These are phyloP conservation scores for Bassia scoparia DNA, from an alignment of 148 eudicot species.

Conservation along the genomic window DNA sequence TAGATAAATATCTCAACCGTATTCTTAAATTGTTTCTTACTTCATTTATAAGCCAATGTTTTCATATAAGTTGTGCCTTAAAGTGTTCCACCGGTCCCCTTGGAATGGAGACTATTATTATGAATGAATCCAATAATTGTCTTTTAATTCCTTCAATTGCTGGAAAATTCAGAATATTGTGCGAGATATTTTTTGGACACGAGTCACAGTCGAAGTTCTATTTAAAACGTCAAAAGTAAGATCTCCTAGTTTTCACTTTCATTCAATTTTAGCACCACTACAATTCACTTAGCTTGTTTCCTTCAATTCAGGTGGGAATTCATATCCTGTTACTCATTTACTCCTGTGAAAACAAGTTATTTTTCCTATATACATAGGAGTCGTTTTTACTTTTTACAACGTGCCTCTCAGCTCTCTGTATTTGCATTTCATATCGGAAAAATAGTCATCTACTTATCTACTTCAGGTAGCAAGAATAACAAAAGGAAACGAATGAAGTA, in stretches of 20 bases:
- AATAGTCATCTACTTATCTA: too few relatives aligned
- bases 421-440: too few relatives aligned
- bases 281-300: too few relatives aligned
- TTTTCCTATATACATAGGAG: too few relatives aligned
- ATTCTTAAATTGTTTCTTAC: not conserved
- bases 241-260: not conserved
- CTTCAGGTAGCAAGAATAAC: too few relatives aligned
- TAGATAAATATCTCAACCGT: too few relatives aligned
- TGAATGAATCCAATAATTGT: constrained; percentile 9
- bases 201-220: not conserved
- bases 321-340: not conserved
- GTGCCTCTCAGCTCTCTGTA: too few relatives aligned
- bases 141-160: not conserved
- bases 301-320: not conserved
- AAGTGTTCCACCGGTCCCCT: not conserved
- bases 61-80: not conserved
- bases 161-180: not conserved
- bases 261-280: not conserved
- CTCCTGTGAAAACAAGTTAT: too few relatives aligned
- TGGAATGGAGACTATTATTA: too few relatives aligned
- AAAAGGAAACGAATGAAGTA: too few relatives aligned
- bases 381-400: too few relatives aligned
- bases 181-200: not conserved
- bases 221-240: not conserved
- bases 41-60: not conserved